A percentile compares a stretch with the other conserved stretches of the same genome.
Evolutionary conservation across 2,329 filamentous ascomycete genomes (phyloP).

Genomic region (Drechslera avenae): DNA sequence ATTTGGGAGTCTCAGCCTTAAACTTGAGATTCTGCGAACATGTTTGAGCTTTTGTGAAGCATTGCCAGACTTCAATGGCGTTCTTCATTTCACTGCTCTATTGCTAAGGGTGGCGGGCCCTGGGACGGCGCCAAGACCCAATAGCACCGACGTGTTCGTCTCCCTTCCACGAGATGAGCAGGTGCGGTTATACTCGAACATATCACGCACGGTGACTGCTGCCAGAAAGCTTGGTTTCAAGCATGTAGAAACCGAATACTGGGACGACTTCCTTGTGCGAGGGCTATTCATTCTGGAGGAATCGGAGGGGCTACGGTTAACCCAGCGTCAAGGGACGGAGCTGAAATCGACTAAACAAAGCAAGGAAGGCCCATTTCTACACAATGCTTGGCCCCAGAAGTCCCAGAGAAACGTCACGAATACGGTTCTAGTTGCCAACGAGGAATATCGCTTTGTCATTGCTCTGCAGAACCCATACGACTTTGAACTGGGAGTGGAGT

Average conservation of each 20-base stretch:
- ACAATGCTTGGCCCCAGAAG: conserved; percentile 85
- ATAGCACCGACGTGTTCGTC: conserved; percentile 71
- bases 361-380: conserved; percentile 80
- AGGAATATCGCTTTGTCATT: conserved; percentile 77
- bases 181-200: conserved; percentile 79
- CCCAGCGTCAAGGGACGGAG: conserved; percentile 42
- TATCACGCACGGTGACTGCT: conserved; percentile 80
- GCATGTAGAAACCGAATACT: conserved; percentile 80
- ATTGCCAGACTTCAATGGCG: conserved; percentile 85
- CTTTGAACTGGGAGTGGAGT: conserved; percentile 87
- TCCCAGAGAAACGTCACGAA: conserved; percentile 63
- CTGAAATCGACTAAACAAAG: conserved; percentile 39
- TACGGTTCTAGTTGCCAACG: conserved; percentile 75
- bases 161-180: conserved; percentile 82
- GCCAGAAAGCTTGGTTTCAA: conserved; percentile 74
- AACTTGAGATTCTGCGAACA: conserved; percentile 84
- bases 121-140: conserved; percentile 72
- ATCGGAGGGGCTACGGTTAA: conserved; percentile 33
- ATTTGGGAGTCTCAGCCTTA: conserved; percentile 80
- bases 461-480: conserved; percentile 94
- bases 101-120: conserved; percentile 81
- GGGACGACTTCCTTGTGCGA: conserved; percentile 95
- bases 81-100: conserved; percentile 85
- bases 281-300: conserved; percentile 67
- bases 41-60: conserved; percentile 95